Conservation (phyloP, 257 asterid species). For the Salvia hispanica region DNA sequence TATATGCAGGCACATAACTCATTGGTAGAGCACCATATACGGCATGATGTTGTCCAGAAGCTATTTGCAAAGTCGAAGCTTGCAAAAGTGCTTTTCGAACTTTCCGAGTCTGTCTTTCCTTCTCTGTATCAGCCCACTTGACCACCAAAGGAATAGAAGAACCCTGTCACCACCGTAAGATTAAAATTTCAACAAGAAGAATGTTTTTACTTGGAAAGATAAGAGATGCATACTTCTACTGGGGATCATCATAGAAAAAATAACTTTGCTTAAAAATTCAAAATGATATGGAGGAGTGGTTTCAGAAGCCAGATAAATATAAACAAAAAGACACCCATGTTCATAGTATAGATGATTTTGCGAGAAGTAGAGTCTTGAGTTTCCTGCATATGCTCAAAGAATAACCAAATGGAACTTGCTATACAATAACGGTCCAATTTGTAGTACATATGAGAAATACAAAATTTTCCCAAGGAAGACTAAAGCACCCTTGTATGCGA, state of each 20-base stretch:
- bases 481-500: not conserved
- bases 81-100: conserved; percentile 77
- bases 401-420: conserved; percentile 9
- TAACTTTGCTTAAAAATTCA: not conserved
- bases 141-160: conserved; percentile 90
- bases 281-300: conserved; percentile 10
- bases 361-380: conserved; percentile 18
- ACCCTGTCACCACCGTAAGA: conserved; percentile 50
- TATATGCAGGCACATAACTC: conserved; percentile 82
- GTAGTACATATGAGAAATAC: not conserved
- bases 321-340: not conserved
- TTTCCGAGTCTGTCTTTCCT: conserved; percentile 89
- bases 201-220: not conserved
- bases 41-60: conserved; percentile 70
- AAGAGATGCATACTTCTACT: not conserved
- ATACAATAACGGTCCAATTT: not conserved
- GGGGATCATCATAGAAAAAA: not conserved
- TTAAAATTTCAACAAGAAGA: conserved; percentile 22
- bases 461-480: not conserved
- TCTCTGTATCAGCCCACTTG: conserved; percentile 99
- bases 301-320: conserved; percentile 4
- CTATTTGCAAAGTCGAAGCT: conserved; percentile 48
- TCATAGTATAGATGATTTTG: not conserved
- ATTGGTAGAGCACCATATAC: conserved; percentile 73
- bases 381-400: conserved; percentile 17